Base-by-base conservation (phyloP, 495 filamentous ascomycete species). In the Hypoxylon lienhwacheense region DNA sequence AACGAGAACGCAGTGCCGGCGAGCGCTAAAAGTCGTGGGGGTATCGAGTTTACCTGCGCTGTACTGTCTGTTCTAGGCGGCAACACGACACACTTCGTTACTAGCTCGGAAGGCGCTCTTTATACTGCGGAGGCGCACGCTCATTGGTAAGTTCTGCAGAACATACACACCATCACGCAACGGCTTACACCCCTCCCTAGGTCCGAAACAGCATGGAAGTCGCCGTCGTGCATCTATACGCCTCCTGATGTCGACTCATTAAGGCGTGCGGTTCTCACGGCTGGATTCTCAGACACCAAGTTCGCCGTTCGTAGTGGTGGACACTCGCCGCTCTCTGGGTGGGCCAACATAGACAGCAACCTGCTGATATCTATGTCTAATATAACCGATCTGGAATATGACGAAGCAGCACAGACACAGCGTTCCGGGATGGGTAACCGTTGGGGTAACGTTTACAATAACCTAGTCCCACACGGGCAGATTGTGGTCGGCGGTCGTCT, bases 341-440 rank as follows among this genome's bases (percentile, higher is more conserved):
- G 39, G 39, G 39, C 39, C 10, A 42, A 12, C 21, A 42, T 42
- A 10, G 22, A 42, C 12, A 15, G 11, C 5, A 26, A 21, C 22
- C 39, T 42, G 1, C 21, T 42, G 6, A 24, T 42, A 15, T 42
- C 39, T 26, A 42, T 42, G 39, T 24, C 39, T 24, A 24, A 42
- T 12, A 42, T 42, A 14, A 26, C 15, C 39, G 39, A 42, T 10
- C 16, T 42, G 39, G 22, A 16, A 5, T 42, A 42, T 24, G 22
- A 42, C 15, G 39, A 42, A 12, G 14, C 21, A 15, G 5, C 21
- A 7, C 20, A 42, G 21, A 42, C 39, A 7, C 39, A 42, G 39
- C 39, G 39, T 12, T 42, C 39, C 5, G 39, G 39, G 12, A 42
- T 42, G 39, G 39, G 39, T n/a, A 42, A 42, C 22, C 11, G 20